Base-by-base conservation (phyloP, 768 basidiomycete genomes). In the Mycena rebaudengoi region DNA sequence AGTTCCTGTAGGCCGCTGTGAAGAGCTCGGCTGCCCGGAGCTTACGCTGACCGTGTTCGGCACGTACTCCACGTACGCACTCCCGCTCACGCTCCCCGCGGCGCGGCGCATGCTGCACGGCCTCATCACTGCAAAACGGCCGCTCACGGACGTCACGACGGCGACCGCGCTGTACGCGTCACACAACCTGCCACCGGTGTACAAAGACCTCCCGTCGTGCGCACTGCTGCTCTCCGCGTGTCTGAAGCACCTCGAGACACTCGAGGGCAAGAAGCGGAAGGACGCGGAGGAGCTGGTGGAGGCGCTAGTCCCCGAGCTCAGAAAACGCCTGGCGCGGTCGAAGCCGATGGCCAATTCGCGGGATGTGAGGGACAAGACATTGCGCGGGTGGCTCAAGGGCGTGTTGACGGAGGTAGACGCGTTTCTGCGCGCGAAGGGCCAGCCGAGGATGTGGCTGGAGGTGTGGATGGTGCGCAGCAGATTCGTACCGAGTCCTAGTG, bases 11-110 rank as follows among this genome's bases (percentile, higher is more conserved):
- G 66, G 66, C 29, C 66, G 66, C 14, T 62, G 61, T 41, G 46
- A 39, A 18, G 66, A 67, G 46, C 53, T 67, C 26, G 52, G 46
- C 3, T 26, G 62, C 57, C 66, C 66, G 2, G 61, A 67, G 40
- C 66, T 54, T 20, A 57, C 66, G 39, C 66, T 67, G 18, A n/a
- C 16, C 14, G 66, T 67, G 6, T 67, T 40, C 33, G 66, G 66
- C 23, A 51, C 37, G 7, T 60, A 60, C 30, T 23, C 57, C 5
- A 67, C 37, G 5, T 63, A 67, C 26, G 61, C 61, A 29, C 50
- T 67, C 1, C 66, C 66, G 11, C 48, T 67, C 37, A 67, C 66
- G 3, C 51, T 67, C 35, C 58, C 61, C 20, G 66, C 66, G 26
- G 66, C 44, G 26, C 66, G 66, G 25, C 55, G 66, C 10, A 57